These are phyloP conservation scores for Teunomyces atbi DNA, from an alignment of 805 yeast genomes.

Conservation along the genomic window DNA sequence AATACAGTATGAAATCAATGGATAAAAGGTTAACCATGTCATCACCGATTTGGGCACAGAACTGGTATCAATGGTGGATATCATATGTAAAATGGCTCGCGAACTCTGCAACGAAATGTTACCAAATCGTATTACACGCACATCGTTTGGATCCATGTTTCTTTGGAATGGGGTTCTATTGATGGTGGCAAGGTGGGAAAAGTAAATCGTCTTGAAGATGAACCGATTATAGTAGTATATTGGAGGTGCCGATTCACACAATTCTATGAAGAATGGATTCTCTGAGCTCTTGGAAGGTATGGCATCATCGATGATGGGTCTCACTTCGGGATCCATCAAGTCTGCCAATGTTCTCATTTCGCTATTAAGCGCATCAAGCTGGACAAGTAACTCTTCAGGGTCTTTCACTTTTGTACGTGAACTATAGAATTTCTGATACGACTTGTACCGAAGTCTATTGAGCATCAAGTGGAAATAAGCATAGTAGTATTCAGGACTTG, in stretches of 20 bases:
- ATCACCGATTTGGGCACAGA: conserved; percentile 14
- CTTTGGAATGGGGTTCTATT: conserved; percentile 29
- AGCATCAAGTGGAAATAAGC: conserved; percentile 13
- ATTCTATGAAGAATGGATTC: conserved; percentile 2
- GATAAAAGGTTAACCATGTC: conserved; percentile 20
- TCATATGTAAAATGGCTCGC: conserved; percentile 21
- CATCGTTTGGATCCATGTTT: conserved; percentile 11
- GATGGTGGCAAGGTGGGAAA: conserved; percentile 24
- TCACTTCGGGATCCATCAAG: conserved; percentile 16
- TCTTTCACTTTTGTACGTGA: conserved; percentile 9
- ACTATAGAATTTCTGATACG: conserved; percentile 25
- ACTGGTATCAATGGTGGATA: conserved; percentile 10
- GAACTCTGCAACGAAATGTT: conserved; percentile 24
- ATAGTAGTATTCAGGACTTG: conserved; percentile 12
- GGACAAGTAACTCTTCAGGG: conserved; percentile 6
- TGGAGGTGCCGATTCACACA: background rate
- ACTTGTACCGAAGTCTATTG: conserved; percentile 21
- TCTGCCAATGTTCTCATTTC: conserved; percentile 18
- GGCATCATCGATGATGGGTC: conserved; percentile 18
- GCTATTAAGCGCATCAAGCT: conserved; percentile 16
- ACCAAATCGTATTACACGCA: conserved; percentile 11
- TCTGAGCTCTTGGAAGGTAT: background rate
- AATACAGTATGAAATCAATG: conserved; percentile 23
- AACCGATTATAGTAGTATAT: background rate
- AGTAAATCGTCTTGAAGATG: conserved; percentile 21